These are phyloP conservation scores for Avena eriantha DNA, from an alignment of 176 grass and related monocot genomes.

Conservation along the genomic window DNA sequence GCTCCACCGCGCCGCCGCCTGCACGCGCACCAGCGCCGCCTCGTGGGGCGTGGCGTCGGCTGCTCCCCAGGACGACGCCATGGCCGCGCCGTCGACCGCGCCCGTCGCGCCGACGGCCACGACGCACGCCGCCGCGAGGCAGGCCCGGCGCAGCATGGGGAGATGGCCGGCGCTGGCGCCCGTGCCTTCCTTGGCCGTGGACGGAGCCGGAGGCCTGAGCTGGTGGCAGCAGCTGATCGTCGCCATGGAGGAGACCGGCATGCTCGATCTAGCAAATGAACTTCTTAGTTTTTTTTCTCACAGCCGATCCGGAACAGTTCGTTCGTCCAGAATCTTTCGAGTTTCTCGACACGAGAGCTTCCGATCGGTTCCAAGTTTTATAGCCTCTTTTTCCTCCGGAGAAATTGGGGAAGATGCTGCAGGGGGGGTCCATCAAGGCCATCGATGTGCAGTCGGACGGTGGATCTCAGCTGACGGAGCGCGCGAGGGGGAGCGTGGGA, in stretches of 20 bases:
- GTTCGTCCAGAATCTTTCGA: no score
- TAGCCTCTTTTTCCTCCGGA: background rate
- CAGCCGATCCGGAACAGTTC: no score
- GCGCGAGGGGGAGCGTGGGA: conserved; percentile 3
- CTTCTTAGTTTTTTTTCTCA: no score
- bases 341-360: background rate
- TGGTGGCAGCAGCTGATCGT: conserved; percentile 24
- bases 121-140: conserved; percentile 60
- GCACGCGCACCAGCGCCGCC: background rate
- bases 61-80: background rate
- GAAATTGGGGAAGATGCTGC: background rate
- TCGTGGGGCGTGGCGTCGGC: background rate
- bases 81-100: background rate
- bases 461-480: conserved; percentile 43
- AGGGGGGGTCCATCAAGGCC: conserved; percentile 54
- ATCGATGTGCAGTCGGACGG: conserved; percentile 57
- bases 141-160: conserved; percentile 50
- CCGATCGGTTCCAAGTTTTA: background rate
- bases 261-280: background rate
- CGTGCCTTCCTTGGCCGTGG: background rate
- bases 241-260: conserved; percentile 39
- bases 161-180: background rate
- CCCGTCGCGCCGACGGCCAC: conserved; percentile 51
- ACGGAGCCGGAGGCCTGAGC: background rate
- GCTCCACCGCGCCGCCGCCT: conserved; percentile 68